Percentiles rank a stretch among this genome's conserved stretches.
These are phyloP conservation scores for Russula foetens DNA, from an alignment of 768 basidiomycete genomes.

Conservation along the genomic window DNA sequence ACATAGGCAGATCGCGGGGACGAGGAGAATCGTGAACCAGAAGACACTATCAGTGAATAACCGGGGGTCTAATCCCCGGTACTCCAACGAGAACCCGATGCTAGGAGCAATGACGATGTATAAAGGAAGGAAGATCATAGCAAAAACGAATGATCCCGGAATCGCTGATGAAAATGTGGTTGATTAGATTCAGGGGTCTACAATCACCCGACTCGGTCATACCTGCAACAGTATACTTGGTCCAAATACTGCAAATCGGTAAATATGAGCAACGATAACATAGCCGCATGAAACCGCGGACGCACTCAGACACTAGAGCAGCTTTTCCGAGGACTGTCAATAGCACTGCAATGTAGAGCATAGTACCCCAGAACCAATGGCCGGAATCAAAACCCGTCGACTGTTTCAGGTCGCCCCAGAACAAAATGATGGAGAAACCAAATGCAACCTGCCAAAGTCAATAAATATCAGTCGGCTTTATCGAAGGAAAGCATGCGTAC, in stretches of 20 bases:
- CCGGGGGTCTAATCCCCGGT: constrained; percentile 79
- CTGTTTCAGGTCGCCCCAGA: constrained; percentile 88
- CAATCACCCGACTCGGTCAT: constrained; percentile 24
- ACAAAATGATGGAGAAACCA: constrained; percentile 81
- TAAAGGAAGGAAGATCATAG: constrained; percentile 91
- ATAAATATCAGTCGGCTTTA: neutral
- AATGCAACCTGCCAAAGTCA: constrained; percentile 57
- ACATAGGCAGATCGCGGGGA: constrained; percentile 77
- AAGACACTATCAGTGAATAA: constrained; percentile 86
- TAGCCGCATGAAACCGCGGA: neutral
- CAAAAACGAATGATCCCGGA: constrained; percentile 92
- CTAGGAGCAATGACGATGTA: constrained; percentile 84
- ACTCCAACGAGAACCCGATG: constrained; percentile 86
- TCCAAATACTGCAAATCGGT: constrained; percentile 72
- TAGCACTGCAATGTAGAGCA: constrained; percentile 87
- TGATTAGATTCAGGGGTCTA: neutral
- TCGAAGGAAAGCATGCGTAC: constrained; percentile 36
- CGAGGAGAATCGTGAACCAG: constrained; percentile 78
- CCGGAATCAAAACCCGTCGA: constrained; percentile 76
- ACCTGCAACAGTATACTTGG: constrained; percentile 96
- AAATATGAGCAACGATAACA: constrained; percentile 6
- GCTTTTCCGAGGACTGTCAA: constrained; percentile 97
- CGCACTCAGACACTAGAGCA: constrained; percentile 94
- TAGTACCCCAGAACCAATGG: constrained; percentile 99
- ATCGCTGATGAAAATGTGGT: constrained; percentile 50